Base-by-base conservation (phyloP, 345 rosid species). In the Eucalyptus sp. region DNA sequence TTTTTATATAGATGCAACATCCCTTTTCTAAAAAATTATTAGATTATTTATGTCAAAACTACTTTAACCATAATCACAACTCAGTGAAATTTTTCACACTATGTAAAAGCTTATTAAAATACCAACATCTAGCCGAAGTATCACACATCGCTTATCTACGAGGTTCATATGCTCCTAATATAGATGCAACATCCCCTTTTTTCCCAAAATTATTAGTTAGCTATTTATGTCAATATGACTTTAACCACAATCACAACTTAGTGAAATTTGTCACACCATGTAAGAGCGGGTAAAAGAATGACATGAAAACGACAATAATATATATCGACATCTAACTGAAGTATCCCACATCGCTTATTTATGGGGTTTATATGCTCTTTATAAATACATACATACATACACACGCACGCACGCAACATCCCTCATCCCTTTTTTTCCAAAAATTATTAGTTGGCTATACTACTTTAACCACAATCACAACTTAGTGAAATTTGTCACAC, bases 381-480 rank as follows among this genome's bases (percentile, higher is more conserved):
- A 37, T 37, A 20, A 1, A 52, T 52, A 52, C 0, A n/a, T 2
- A 64, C 41, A 13, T 7, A 18, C 51, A 50, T 4, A 13, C 51
- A 13, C 2, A 14, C 50, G 4, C 1, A 4, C 7, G 2, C 2
- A 5, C 17, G 2, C 81, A 33, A 18, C 25, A 37, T 37, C 25
- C 80, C 56, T 18, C n/a, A n/a, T n/a, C n/a, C n/a, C 3, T 51
- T 20, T 37, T 71, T 71, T 71, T 10, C 3, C 4, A 1, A 71
- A 22, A 37, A 9, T 71, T 71, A 33, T 18, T 18, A 71, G 25
- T 37, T 37, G 41, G 46, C 46, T 37, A 18, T 10, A 22, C 25
- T 71, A 18, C 14, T 15, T 66, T 37, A 37, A 71, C 44, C 27
- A 17, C 44, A 71, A 37, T 33, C 81, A 10, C 44, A 33, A 71